These are phyloP conservation scores for Komagataella ulmi DNA, from an alignment of 805 yeast species.

Conservation along the genomic window DNA sequence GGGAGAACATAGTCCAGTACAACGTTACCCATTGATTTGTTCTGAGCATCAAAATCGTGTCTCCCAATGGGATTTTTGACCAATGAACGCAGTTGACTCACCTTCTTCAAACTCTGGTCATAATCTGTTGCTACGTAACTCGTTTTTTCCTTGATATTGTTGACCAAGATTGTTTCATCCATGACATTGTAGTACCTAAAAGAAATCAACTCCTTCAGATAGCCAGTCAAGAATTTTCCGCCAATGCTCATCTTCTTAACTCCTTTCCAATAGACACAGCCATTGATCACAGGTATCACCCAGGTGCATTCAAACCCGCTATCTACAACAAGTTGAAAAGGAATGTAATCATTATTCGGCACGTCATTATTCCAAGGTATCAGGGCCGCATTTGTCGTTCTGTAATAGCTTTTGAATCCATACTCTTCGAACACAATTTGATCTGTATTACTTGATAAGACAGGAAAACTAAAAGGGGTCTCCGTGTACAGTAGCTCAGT, in stretches of 20 bases:
- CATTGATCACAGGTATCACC: constrained; percentile 74
- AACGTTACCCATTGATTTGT: constrained; percentile 14
- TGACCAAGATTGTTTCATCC: constrained; percentile 78
- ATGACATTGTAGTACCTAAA: constrained; percentile 87
- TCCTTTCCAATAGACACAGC: constrained; percentile 65
- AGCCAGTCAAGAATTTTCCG: constrained; percentile 75
- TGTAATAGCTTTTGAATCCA: constrained; percentile 57
- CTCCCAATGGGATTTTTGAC: not conserved
- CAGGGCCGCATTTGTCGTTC: constrained; percentile 49
- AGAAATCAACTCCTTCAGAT: constrained; percentile 71
- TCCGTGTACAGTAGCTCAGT: constrained; percentile 64
- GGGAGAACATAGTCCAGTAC: constrained; percentile 73
- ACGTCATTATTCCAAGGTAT: constrained; percentile 43
- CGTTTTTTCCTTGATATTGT: constrained; percentile 72
- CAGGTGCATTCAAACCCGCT: constrained; percentile 83
- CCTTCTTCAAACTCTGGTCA: constrained; percentile 12
- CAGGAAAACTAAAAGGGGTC: constrained; percentile 70
- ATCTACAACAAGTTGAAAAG: constrained; percentile 73
- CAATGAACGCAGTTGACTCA: constrained; percentile 11
- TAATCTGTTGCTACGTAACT: constrained; percentile 59
- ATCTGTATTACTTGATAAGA: constrained; percentile 71
- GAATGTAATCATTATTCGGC: constrained; percentile 18
- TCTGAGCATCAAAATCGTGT: constrained; percentile 1
- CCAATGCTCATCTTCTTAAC: constrained; percentile 73
- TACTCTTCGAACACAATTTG: constrained; percentile 92